Percentiles rank a stretch among this genome's conserved stretches.
Evolutionary conservation across 176 grass and related monocot genomes (phyloP).

Genomic region (Phyllostachys edulis): DNA sequence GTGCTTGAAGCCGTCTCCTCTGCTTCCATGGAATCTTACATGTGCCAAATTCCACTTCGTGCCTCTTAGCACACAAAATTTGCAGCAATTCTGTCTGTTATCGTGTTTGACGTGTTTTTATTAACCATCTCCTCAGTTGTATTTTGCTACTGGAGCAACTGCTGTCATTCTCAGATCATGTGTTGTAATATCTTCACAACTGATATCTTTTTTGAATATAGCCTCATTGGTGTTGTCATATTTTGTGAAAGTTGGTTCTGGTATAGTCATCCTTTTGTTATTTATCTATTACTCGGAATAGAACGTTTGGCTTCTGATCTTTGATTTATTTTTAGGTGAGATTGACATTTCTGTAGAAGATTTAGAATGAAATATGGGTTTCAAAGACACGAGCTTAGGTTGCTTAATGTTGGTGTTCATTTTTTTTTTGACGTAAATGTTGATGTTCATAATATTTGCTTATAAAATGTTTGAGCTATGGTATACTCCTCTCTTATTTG

Average conservation of each 20-base stretch:
- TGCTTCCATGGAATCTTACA: background rate
- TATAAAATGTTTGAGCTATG: constrained; percentile 9
- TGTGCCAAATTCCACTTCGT: background rate
- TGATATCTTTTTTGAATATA: background rate
- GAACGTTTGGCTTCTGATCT: background rate
- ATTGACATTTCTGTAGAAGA: background rate
- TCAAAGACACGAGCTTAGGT: background rate
- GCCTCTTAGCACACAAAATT: background rate
- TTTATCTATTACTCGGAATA: background rate
- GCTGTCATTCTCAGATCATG: background rate
- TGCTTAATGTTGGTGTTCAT: background rate
- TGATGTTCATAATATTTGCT: constrained; percentile 4
- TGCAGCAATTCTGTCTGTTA: background rate
- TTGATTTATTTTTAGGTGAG: background rate
- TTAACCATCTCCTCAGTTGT: background rate
- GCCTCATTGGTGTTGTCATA: background rate
- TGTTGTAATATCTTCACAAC: background rate
- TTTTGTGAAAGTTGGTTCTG: background rate
- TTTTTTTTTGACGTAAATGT: too few relatives aligned
- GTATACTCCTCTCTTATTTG: constrained; percentile 7
- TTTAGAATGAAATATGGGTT: constrained; percentile 2
- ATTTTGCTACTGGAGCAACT: background rate
- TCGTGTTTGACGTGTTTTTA: background rate
- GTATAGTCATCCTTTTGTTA: background rate
- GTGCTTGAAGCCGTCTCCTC: background rate